Evolutionary conservation across 768 basidiomycete species (phyloP), one percentile per base, ranked within the genome.

Genomic region (Leccinum variicolor): DNA sequence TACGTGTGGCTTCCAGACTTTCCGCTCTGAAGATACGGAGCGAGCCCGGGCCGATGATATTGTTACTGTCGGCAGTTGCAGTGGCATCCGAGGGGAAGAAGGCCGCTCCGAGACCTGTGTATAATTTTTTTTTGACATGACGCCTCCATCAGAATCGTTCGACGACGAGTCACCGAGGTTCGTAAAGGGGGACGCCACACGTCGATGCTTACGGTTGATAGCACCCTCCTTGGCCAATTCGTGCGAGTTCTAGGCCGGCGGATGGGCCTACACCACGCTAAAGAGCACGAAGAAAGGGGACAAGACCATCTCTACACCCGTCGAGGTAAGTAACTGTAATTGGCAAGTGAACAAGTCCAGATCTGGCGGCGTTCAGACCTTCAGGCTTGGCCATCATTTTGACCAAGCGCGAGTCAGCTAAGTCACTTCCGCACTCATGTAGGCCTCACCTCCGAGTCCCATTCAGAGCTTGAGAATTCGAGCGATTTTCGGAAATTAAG

Each of bases 1-100:
- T 56, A 11, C 58, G 69, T 36, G 50, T 59, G 65, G 77, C 76
- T n/a, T 84, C 83, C 29, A 85, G 68, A 53, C 69, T 78, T 56
- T 79, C 79, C 5, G 82, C 83, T 66, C 85, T 78, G 50, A 76
- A 73, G 50, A 87, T 74, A 54, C 85, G 69, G 60, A 78, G 73
- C 0, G 84, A 85, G 19, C 84, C 85, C 0, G 84, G 85, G 19
- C 84, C 85, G 49, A 82, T 70, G 76, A 88, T 76, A 71, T 81
- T 86, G 36, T 69, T 79, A 79, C 45, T 79, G 4, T 77, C 76
- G 13, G 75, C 74, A 28, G 71, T 69, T 52, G 79, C n/a, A n/a
- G n/a, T 70, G 8, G 83, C 84, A 59, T 86, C 84, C 0, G 84
- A 78, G 10, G 78, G 81, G 54, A 85, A 66, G 56, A 86, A 57